Conservation (phyloP, 179 eudicot genomes). For the Sideroxylon spinosum region DNA sequence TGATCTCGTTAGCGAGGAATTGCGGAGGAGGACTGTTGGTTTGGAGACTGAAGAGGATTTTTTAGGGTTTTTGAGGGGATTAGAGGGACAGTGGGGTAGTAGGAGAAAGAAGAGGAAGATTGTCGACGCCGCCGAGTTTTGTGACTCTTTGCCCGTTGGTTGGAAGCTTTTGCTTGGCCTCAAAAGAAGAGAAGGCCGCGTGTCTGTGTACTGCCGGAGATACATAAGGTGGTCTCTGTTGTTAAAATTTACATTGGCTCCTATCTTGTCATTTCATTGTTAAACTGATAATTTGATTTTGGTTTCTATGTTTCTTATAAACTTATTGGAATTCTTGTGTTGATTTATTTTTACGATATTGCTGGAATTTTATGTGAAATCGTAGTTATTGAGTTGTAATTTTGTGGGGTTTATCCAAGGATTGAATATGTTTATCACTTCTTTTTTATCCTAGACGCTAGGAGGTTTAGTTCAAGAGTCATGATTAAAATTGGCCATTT, state of each 20-base stretch:
- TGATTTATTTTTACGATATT: too few relatives aligned
- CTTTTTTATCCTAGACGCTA: too few relatives aligned
- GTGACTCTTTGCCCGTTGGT: constrained; percentile 54
- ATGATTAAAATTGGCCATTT: not conserved
- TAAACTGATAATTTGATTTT: too few relatives aligned
- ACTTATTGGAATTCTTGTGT: too few relatives aligned
- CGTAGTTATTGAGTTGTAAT: too few relatives aligned
- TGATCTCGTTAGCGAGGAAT: constrained; percentile 31
- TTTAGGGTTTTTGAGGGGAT: constrained; percentile 34
- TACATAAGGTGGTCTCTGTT: constrained; percentile 47
- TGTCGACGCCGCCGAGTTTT: constrained; percentile 38
- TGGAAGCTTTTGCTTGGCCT: constrained; percentile 67
- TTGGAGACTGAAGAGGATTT: constrained; percentile 40
- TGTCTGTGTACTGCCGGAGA: constrained; percentile 53
- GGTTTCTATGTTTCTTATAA: too few relatives aligned
- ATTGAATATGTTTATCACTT: too few relatives aligned
- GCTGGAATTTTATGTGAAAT: too few relatives aligned
- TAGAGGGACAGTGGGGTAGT: constrained; percentile 64
- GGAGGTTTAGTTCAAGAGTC: not conserved
- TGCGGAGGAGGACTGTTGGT: constrained; percentile 39
- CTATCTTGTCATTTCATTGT: not conserved
- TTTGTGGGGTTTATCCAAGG: too few relatives aligned
- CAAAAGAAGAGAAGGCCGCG: constrained; percentile 38
- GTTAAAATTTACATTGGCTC: not conserved
- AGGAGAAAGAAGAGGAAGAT: constrained; percentile 50